Evolutionary conservation across 1,284 basidiomycete species (phyloP).

Genomic region (Apiotrichum laibachii): DNA sequence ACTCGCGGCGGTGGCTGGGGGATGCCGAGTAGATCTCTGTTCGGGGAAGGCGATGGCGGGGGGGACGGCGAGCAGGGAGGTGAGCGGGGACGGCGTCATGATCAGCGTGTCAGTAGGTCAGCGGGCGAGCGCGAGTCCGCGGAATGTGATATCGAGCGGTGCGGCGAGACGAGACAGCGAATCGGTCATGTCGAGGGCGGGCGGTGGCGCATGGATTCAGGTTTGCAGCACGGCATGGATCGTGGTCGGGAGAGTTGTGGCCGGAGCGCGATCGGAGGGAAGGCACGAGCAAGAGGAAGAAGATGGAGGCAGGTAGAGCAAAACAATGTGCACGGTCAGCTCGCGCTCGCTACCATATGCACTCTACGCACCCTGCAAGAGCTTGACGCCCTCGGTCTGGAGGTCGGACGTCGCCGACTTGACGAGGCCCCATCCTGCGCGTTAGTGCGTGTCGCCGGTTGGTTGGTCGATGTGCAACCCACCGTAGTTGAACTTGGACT

Average conservation of each 20-base stretch:
- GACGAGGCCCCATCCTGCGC: conserved; percentile 74
- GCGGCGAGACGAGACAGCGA: no score
- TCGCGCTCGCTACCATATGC: not conserved
- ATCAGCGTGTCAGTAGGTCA: not conserved
- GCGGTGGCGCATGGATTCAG: no score
- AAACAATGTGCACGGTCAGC: conserved; percentile 1
- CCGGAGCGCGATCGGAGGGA: no score
- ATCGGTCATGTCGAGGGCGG: no score
- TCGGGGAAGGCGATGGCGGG: not conserved
- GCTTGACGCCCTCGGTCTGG: conserved; percentile 83
- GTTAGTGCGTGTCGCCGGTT: not conserved
- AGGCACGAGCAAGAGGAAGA: no score
- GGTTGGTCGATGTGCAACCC: conserved; percentile 31
- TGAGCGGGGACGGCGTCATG: not conserved
- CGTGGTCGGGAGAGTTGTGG: no score
- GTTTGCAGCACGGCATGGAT: no score
- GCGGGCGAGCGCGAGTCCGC: no score
- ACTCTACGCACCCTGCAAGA: conserved; percentile 74
- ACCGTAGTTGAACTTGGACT: conserved; percentile 98
- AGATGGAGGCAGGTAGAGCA: no score
- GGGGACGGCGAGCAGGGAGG: not conserved
- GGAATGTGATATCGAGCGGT: no score
- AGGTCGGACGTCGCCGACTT: conserved; percentile 79
- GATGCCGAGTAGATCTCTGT: conserved; percentile 90
- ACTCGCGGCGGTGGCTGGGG: conserved; percentile 84